These are phyloP conservation scores for Aspergillus felis DNA, from an alignment of 2,329 filamentous ascomycete species.

Conservation along the genomic window DNA sequence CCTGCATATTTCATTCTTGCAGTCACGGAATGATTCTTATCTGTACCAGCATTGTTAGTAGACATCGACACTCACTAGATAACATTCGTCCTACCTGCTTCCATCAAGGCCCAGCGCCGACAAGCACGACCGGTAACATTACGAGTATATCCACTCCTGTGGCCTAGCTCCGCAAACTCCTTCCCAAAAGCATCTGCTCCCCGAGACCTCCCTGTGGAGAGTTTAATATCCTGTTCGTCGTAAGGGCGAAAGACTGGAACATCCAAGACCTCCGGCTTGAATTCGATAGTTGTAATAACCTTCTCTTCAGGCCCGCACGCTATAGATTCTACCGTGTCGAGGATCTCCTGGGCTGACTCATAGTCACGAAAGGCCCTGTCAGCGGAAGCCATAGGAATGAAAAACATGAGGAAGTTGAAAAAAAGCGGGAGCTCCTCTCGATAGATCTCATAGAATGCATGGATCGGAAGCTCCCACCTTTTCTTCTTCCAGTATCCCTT, in stretches of 20 bases:
- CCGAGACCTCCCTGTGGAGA: constrained; percentile 2
- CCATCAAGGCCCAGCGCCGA: constrained; percentile 10
- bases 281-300: constrained; percentile 6
- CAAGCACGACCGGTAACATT: constrained; percentile 12
- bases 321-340: constrained; percentile 8
- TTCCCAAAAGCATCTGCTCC: constrained; percentile 13
- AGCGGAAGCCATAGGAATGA: constrained; percentile 12
- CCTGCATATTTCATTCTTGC: constrained; percentile 7
- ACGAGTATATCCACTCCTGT: constrained; percentile 8
- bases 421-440: constrained; percentile 10
- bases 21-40: constrained; percentile 4
- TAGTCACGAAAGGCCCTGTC: constrained; percentile 13
- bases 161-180: constrained; percentile 7
- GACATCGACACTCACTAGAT: not conserved
- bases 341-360: constrained; percentile 7
- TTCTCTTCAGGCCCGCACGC: constrained; percentile 4
- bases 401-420: constrained; percentile 15
- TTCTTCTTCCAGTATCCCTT: constrained; percentile 14
- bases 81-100: constrained; percentile 8
- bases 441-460: constrained; percentile 16
- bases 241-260: constrained; percentile 10
- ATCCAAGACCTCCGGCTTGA: constrained; percentile 9
- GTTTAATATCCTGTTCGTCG: constrained; percentile 5
- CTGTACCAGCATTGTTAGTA: not conserved
- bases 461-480: constrained; percentile 9